phyloP scores from a whole-genome alignment of 176 grass and related monocot genomes.

The Phyllostachys edulis region DNA sequence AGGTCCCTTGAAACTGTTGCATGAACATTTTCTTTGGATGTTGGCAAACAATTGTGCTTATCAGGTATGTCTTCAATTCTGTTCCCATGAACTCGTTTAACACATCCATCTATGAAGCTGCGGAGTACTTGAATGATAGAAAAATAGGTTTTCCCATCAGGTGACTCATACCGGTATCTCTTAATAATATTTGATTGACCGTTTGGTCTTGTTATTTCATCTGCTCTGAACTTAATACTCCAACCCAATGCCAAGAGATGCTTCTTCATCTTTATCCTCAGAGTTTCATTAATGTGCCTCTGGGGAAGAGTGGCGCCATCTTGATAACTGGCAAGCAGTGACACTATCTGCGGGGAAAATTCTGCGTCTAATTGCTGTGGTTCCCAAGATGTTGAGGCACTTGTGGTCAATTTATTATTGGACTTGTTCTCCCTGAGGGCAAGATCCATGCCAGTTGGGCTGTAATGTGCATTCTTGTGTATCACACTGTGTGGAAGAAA shows the following conservation, averaged over 20 bases:
- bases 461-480: background rate
- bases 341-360: constrained; percentile 39
- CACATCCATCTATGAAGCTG: constrained; percentile 27
- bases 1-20: background rate
- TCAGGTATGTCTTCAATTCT: background rate
- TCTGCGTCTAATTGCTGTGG: constrained; percentile 43
- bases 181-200: constrained; percentile 6
- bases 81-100: constrained; percentile 21
- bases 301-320: background rate
- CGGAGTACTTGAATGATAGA: constrained; percentile 43
- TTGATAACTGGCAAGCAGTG: constrained; percentile 41
- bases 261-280: constrained; percentile 48
- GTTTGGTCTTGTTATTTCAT: constrained; percentile 13
- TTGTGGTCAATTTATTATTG: constrained; percentile 5
- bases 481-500: constrained; percentile 4
- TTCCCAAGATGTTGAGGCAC: constrained; percentile 37
- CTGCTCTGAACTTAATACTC: constrained; percentile 50
- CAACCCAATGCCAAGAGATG: constrained; percentile 76
- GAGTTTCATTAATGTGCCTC: background rate
- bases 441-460: constrained; percentile 12
- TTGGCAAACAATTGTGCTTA: constrained; percentile 6
- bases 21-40: constrained; percentile 9
- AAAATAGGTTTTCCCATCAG: constrained; percentile 48
- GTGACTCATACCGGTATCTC: constrained; percentile 53
- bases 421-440: constrained; percentile 3